Conservation (phyloP, 1,139 yeast genomes). For the Scheffersomyces lignicola region DNA sequence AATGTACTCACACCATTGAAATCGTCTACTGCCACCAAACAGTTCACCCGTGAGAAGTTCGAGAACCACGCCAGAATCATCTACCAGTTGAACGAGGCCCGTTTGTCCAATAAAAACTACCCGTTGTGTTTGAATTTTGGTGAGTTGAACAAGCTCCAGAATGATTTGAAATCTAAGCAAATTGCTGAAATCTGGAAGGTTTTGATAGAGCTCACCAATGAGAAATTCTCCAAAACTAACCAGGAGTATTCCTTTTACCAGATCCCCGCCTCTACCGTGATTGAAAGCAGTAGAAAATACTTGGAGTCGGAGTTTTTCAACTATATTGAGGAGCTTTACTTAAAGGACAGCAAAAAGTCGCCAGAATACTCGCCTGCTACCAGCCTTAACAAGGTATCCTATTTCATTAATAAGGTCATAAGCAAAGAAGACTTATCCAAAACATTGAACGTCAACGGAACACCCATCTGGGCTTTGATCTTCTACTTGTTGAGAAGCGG, state of each 20-base stretch:
- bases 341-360: slow-evolving; percentile 52
- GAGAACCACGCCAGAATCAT: slow-evolving; percentile 74
- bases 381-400: slow-evolving; percentile 66
- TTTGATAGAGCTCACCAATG: slow-evolving; percentile 43
- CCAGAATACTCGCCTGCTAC: slow-evolving; percentile 58
- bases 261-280: slow-evolving; percentile 41
- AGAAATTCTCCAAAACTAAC: slow-evolving; percentile 31
- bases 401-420: slow-evolving; percentile 58
- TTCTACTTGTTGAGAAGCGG: slow-evolving; percentile 88
- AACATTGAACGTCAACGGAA: slow-evolving; percentile 62
- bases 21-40: slow-evolving; percentile 21
- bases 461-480: slow-evolving; percentile 89
- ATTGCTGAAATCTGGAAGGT: slow-evolving; percentile 66
- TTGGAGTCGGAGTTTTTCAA: slow-evolving; percentile 78
- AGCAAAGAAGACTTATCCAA: slow-evolving; percentile 37
- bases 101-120: slow-evolving; percentile 52
- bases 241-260: slow-evolving; percentile 50
- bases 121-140: slow-evolving; percentile 55
- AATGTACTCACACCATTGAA: slow-evolving; percentile 36
- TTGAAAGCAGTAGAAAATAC: slow-evolving; percentile 56
- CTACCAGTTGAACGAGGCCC: slow-evolving; percentile 66
- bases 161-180: slow-evolving; percentile 62
- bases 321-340: slow-evolving; percentile 71
- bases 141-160: slow-evolving; percentile 49
- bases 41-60: slow-evolving; percentile 56